Base-by-base conservation (phyloP, 805 yeast genomes). In the Lachancea fermentati region DNA sequence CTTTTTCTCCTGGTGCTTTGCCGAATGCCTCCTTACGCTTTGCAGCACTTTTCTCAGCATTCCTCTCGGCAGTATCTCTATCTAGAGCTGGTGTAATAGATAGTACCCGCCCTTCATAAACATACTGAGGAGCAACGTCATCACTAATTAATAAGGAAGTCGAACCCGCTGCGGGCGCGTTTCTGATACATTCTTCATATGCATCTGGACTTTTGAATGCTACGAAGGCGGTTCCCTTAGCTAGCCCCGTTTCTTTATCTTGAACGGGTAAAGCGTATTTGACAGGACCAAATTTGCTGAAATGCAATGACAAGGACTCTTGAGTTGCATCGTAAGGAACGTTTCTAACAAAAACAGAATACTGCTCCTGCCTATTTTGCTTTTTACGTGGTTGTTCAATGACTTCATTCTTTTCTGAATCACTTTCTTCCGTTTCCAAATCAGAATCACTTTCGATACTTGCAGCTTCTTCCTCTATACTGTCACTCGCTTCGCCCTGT, bases 151-250 rank as follows among this genome's bases (percentile, higher is more conserved):
- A 72, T 56, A 87, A 68, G 4, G 88, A 78, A 1, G 72, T 66
- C 0, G 75, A 58, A 4, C 83, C 74, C 14, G 78, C 72, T 32
- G 77, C 76, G 17, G 98, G 97, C 0, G 97, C 96, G 53, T 78
- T 73, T 4, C 70, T 69, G 26, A 89, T 58, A 65, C 97, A 89
- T 39, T 75, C 72, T 24, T 72, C 71, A 52, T 78, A 85, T 3
- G 83, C 76, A 4, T 72, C 78, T 39, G 75, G 76, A 16, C 72
- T 67, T 37, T 60, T 63, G 58, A 93, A 93, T 0, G 96, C 95
- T 32, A 93, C 95, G 59, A 93, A 93, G 0, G 96, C 98, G 1
- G 96, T 83, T 47, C 98, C 98, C 59, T 74, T 85, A 9, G 97
- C 91, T 45, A 85, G 67, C 4, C 94, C 95, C 2, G 95, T 80